Conservation (phyloP, 176 grass and related monocot species). For the Melocanna baccifera region DNA sequence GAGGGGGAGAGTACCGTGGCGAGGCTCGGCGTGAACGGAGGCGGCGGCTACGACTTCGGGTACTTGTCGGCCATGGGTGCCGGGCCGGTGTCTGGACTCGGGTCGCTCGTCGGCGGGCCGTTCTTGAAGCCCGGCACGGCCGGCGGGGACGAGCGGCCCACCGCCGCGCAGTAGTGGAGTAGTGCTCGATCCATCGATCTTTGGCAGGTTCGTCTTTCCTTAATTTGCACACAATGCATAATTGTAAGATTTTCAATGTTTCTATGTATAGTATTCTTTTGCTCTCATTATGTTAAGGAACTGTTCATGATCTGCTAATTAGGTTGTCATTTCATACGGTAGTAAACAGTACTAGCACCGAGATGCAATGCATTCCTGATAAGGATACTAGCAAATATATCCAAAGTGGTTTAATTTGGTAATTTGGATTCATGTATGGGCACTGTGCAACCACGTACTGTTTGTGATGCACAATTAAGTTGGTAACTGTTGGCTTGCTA, state of each 20-base stretch:
- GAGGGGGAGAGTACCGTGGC: slow-evolving; percentile 38
- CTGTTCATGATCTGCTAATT: not conserved
- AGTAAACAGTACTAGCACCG: not conserved
- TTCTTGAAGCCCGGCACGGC: slow-evolving; percentile 65
- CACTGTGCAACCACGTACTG: not conserved
- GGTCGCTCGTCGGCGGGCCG: slow-evolving; percentile 21
- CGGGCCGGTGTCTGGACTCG: slow-evolving; percentile 42
- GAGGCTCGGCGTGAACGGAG: slow-evolving; percentile 37
- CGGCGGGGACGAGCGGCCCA: slow-evolving; percentile 54
- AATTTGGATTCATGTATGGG: not conserved
- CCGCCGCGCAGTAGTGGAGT: slow-evolving; percentile 30
- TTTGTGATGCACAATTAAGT: not conserved
- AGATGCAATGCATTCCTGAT: not conserved
- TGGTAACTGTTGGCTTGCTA: not conserved
- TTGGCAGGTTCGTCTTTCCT: slow-evolving; percentile 21
- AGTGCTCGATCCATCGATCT: not conserved
- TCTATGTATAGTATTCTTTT: not conserved
- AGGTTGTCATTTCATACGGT: not conserved
- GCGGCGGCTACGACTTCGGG: slow-evolving; percentile 40
- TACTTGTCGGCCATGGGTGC: slow-evolving; percentile 42
- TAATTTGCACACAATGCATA: not conserved
- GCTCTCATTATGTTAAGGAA: not conserved
- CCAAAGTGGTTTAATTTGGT: not conserved
- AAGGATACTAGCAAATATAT: not conserved
- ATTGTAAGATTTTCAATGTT: not conserved